A percentile compares a stretch with the other conserved stretches of the same genome.
Evolutionary conservation across 1,139 yeast genomes (phyloP).

Genomic region (Chernovozyma sophiae-reginae): DNA sequence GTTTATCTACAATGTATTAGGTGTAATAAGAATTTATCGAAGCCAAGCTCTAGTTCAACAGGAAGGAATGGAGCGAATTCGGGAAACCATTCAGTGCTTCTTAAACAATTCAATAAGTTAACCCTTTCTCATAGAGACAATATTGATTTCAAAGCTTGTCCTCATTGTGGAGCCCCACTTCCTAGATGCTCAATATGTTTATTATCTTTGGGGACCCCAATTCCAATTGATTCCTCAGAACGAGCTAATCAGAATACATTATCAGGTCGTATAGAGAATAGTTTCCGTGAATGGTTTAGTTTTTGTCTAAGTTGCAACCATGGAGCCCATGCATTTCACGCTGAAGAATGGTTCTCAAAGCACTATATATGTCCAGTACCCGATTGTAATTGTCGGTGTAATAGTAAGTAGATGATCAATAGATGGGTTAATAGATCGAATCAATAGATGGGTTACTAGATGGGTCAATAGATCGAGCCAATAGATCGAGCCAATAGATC

Average conservation of each 20-base stretch:
- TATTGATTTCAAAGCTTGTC: conserved; percentile 52
- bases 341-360: conserved; percentile 90
- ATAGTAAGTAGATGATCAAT: conserved; percentile 37
- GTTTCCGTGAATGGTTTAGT: conserved; percentile 73
- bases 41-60: conserved; percentile 15
- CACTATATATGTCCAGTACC: conserved; percentile 93
- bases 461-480: neutral
- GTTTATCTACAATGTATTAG: conserved; percentile 75
- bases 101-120: conserved; percentile 38
- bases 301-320: conserved; percentile 89
- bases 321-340: conserved; percentile 93
- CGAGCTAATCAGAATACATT: conserved; percentile 12
- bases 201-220: conserved; percentile 72
- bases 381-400: conserved; percentile 82
- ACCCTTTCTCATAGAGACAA: conserved; percentile 16
- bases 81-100: conserved; percentile 19
- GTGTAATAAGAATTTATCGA: conserved; percentile 69
- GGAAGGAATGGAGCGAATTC: conserved; percentile 7
- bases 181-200: conserved; percentile 92
- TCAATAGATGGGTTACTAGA: too few relatives aligned
- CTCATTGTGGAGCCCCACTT: conserved; percentile 83
- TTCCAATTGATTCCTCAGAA: conserved; percentile 36
- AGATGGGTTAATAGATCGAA: neutral
- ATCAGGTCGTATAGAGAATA: conserved; percentile 26
- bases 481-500: too few relatives aligned